Evolutionary conservation across 768 basidiomycete genomes (phyloP), one percentile per base, ranked within the genome.

Genomic region (Xerocomus potaroensis): DNA sequence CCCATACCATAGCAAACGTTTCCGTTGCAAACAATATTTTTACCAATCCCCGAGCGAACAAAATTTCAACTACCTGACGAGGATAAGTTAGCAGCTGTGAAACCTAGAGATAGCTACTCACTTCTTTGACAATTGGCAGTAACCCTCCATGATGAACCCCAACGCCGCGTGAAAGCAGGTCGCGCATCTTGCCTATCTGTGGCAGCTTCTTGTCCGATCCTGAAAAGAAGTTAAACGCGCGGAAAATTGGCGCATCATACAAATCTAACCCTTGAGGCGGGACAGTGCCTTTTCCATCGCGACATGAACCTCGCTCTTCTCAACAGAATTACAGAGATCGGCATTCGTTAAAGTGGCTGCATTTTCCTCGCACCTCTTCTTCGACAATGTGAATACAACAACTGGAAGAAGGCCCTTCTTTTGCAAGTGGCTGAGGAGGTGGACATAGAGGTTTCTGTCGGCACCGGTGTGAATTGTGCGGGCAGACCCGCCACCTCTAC

Each of bases 21-120:
- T 99, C 96, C 5, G 96, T 99, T 1, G 96, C 96, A 63, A 99
- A 99, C 7, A 99, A 71, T 18, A 96, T 81, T 67, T 97, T 98
- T 50, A 99, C 94, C 41, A 98, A 71, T 15, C 96, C 96, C 35
- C 92, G 81, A 8, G 93, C 89, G 64, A 99, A 99, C 15, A 99
- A 74, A 33, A 98, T 87, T 65, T 99, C 96, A 8, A 98, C 94
- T 18, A 97, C 83, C 89, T 96, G 49, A 41, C 15, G 22, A 3
- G 49, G 58, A 51, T 41, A 11, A 16, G 47, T 57, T 9, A 50
- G 40, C 30, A 31, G n/a, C 2, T 22, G 37, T 35, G 23, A 45
- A 22, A 18, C 8, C 14, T 34, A 19, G 23, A 2, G 15, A 35
- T 35, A n/a, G 38, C 15, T 10, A 53, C 73, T 24, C 39, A 91